A percentile compares a stretch with the other conserved stretches of the same genome.
These are phyloP conservation scores for Penicillium maclennaniae DNA, from an alignment of 495 filamentous ascomycete species.

Conservation along the genomic window DNA sequence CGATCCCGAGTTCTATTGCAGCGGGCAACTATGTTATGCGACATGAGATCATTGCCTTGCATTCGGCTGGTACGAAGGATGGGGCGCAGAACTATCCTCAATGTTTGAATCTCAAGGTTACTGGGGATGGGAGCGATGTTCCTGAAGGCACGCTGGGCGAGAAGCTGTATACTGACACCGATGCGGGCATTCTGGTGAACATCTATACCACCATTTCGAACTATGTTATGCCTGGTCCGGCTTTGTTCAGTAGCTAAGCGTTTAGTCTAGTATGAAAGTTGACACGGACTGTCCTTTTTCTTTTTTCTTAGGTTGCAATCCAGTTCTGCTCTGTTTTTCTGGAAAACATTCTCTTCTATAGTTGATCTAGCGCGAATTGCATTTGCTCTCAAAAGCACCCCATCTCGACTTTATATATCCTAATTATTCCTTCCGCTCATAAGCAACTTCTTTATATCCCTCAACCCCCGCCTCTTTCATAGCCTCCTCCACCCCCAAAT, in stretches of 20 bases:
- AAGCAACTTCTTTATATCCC: constrained; percentile 39
- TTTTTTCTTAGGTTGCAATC: too few relatives aligned
- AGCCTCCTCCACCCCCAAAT: constrained; percentile 25
- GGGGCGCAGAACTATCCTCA: constrained; percentile 74
- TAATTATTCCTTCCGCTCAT: constrained; percentile 25
- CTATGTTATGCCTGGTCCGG: constrained; percentile 53
- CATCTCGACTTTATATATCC: not conserved
- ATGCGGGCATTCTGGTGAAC: constrained; percentile 59
- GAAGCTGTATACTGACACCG: constrained; percentile 52
- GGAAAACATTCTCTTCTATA: not conserved
- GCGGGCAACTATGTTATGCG: constrained; percentile 71
- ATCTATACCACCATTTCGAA: constrained; percentile 47
- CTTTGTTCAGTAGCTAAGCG: constrained; percentile 29
- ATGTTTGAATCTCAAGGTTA: constrained; percentile 69
- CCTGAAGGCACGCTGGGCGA: constrained; percentile 56
- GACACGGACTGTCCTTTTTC: too few relatives aligned
- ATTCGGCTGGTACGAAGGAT: constrained; percentile 49
- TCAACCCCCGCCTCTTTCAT: constrained; percentile 31
- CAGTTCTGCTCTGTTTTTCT: too few relatives aligned
- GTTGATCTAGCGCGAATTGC: not conserved
- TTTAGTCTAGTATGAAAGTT: not conserved
- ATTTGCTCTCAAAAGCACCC: not conserved
- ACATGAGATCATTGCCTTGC: constrained; percentile 73
- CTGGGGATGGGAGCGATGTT: constrained; percentile 52
- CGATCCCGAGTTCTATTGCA: constrained; percentile 58